Evolutionary conservation across 257 asterid genomes (phyloP), one percentile per base, ranked within the genome.

Genomic region (Scutellaria minor): DNA sequence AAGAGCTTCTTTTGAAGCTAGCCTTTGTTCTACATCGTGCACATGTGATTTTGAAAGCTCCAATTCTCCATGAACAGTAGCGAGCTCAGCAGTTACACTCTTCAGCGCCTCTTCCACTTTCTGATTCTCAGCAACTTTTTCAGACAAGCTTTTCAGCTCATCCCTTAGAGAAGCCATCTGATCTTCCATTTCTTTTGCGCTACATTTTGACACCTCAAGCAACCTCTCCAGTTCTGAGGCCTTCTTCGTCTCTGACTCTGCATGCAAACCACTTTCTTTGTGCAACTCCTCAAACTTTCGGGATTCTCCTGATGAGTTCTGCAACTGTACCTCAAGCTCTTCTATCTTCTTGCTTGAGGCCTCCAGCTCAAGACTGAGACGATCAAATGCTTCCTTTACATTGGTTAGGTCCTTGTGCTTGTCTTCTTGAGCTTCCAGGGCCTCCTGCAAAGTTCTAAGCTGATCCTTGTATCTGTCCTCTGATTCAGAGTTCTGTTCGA

Each of bases 271-370:
- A 60, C 93, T 94, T 72, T 86, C 78, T 72, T 78, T 88, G 70
- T 91, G 96, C 85, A 91, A 72, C 75, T 89, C 96, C 85, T 93
- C 96, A 24, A 70, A 88, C 71, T 88, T 93, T 12, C 55, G 79
- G 6, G 91, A 87, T 76, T 88, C 96, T 40, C 46, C 77, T 6
- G 80, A 78, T 37, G 96, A 86, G 50, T 46, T 78, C 63, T 82
- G 75, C 68, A 94, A 70, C 80, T 85, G 73, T 0, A 63, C 82
- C 77, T 89, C 87, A 35, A 91, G 93, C 77, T 80, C 95, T 61
- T 81, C 86, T 51, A 84, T 77, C 81, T 83, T 91, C 85, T 79
- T 88, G 75, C 81, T 84, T 4, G 98, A 91, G 76, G 75, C 72
- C 82, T 88, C 89, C 0, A 89, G 69, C 87, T 91, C 93, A 3